Conservation (phyloP, 2,329 filamentous ascomycete genomes). For the Botrytis pseudocinerea region DNA sequence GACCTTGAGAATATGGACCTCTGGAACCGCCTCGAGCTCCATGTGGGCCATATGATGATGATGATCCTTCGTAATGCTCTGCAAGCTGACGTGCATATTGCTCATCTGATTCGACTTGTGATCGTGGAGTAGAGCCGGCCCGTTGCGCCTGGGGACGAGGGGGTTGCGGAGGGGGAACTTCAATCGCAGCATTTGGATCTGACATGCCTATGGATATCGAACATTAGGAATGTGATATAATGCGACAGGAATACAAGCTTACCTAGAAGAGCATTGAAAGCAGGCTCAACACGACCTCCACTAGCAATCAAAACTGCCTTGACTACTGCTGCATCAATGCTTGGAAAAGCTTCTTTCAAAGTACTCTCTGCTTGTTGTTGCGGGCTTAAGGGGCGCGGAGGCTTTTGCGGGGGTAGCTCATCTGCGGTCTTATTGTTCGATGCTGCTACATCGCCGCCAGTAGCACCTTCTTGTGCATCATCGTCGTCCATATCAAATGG, state of each 20-base stretch:
- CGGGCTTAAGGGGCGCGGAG: slow-evolving; percentile 78
- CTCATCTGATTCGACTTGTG: slow-evolving; percentile 88
- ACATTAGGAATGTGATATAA: slow-evolving; percentile 18
- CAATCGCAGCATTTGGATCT: slow-evolving; percentile 68
- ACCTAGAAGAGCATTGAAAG: slow-evolving; percentile 93
- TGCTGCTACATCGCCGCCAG: slow-evolving; percentile 49
- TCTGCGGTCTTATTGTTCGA: slow-evolving; percentile 48
- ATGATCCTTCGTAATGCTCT: slow-evolving; percentile 72
- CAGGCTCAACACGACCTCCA: slow-evolving; percentile 82
- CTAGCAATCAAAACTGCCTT: slow-evolving; percentile 88
- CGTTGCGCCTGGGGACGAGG: slow-evolving; percentile 71
- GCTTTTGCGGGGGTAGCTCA: slow-evolving; percentile 65
- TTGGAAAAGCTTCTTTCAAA: slow-evolving; percentile 90
- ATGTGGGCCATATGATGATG: slow-evolving; percentile 56
- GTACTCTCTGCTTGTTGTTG: slow-evolving; percentile 84
- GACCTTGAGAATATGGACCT: slow-evolving; percentile 42
- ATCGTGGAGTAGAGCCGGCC: slow-evolving; percentile 58
- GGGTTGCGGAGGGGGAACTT: slow-evolving; percentile 66
- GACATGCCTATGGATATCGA: slow-evolving; percentile 64
- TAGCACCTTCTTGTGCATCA: slow-evolving; percentile 61
- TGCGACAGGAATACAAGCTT: slow-evolving; percentile 37
- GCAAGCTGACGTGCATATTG: slow-evolving; percentile 89
- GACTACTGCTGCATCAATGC: slow-evolving; percentile 75
- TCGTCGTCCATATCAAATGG: slow-evolving; percentile 71
- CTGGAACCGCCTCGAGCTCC: slow-evolving; percentile 42